These are phyloP conservation scores for Pseudisothecium myosuroides DNA, from an alignment of 225 moss, liverwort and hornwort species.

Conservation along the genomic window DNA sequence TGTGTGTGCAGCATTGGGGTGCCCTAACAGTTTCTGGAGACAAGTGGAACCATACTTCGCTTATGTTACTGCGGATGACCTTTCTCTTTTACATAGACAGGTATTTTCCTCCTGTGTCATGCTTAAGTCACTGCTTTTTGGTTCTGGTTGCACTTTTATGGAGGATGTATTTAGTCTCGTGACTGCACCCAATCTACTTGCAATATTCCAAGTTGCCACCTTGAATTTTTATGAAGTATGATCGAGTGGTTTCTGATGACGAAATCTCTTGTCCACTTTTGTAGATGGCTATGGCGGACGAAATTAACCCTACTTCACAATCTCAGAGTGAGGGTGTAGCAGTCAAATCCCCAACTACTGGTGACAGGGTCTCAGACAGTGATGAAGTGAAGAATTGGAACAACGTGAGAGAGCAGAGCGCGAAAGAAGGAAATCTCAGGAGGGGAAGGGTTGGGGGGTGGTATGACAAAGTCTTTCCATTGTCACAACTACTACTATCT, in stretches of 20 bases:
- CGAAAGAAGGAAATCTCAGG: constrained; percentile 40
- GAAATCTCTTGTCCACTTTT: not conserved
- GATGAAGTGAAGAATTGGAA: constrained; percentile 57
- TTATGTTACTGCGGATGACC: constrained; percentile 57
- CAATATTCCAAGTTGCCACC: not conserved
- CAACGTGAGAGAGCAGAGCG: constrained; percentile 36
- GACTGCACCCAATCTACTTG: not conserved
- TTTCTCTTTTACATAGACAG: constrained; percentile 51
- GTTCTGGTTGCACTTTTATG: not conserved
- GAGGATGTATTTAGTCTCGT: not conserved
- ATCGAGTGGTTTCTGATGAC: not conserved
- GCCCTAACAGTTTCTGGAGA: constrained; percentile 66
- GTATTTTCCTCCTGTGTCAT: constrained; percentile 6
- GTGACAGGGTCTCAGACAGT: constrained; percentile 61
- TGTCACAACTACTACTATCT: constrained; percentile 69
- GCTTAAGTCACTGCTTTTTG: not conserved
- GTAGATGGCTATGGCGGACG: constrained; percentile 39
- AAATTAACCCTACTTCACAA: constrained; percentile 20
- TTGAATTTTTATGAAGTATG: not conserved
- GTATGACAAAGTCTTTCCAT: constrained; percentile 64
- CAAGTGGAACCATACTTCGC: constrained; percentile 80
- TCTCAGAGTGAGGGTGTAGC: constrained; percentile 31
- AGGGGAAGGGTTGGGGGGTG: constrained; percentile 57
- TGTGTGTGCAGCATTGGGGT: constrained; percentile 45
- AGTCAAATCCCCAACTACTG: constrained; percentile 37